Evolutionary conservation across 805 yeast genomes (phyloP).

Genomic region (Komagataella mondaviorum): DNA sequence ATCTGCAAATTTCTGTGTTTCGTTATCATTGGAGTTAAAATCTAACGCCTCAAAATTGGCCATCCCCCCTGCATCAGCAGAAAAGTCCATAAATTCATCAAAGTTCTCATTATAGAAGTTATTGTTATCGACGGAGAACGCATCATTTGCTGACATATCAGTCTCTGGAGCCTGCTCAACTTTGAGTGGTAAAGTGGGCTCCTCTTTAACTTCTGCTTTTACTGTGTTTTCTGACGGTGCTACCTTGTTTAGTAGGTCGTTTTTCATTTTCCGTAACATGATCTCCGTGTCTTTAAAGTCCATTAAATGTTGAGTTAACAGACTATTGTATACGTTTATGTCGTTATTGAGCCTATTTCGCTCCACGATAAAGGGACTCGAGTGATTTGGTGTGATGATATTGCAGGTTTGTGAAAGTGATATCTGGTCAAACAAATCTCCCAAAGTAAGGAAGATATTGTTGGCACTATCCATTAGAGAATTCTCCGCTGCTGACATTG

Average conservation of each 20-base stretch:
- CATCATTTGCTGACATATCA: background rate
- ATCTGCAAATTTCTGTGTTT: background rate
- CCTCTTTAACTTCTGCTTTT: conserved; percentile 3
- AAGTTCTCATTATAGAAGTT: background rate
- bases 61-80: background rate
- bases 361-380: conserved; percentile 12
- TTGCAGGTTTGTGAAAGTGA: conserved; percentile 12
- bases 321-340: conserved; percentile 14
- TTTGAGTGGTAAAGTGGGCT: background rate
- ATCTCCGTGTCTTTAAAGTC: conserved; percentile 16
- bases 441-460: conserved; percentile 18
- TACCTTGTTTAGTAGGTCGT: conserved; percentile 14
- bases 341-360: conserved; percentile 12
- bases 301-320: conserved; percentile 13
- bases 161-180: background rate
- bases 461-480: conserved; percentile 16
- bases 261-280: conserved; percentile 13
- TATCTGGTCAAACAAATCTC: conserved; percentile 16
- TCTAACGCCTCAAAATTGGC: background rate
- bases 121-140: background rate
- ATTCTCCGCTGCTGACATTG: conserved; percentile 10
- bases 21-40: conserved; percentile 9
- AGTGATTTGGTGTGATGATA: conserved; percentile 15
- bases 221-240: conserved; percentile 2
- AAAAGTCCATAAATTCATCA: conserved; percentile 1